A percentile compares a stretch with the other conserved stretches of the same genome.
phyloP scores from a whole-genome alignment of 1,284 basidiomycete species.

The Cystobasidiaceae sp. region DNA sequence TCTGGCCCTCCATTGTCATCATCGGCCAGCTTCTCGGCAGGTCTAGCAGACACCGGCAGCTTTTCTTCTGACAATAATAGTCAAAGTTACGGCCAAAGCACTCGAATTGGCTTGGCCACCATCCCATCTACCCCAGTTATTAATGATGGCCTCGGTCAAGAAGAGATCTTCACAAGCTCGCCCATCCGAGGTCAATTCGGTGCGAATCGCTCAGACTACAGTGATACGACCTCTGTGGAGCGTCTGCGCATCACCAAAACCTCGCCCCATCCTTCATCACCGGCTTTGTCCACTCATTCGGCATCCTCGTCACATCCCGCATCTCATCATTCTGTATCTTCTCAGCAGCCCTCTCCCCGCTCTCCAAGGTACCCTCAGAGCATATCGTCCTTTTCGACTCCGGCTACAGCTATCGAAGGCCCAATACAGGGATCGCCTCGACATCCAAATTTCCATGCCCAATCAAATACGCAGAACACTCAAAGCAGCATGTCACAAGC shows the following conservation, averaged over 20 bases:
- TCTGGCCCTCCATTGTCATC: slow-evolving; percentile 2
- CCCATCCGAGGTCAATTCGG: background rate
- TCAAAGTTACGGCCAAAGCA: too few relatives aligned
- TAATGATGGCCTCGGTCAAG: background rate
- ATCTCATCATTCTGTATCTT: background rate
- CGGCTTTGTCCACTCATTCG: slow-evolving; percentile 9
- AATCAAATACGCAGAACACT: background rate
- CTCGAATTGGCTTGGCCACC: slow-evolving; percentile 4
- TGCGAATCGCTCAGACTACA: background rate
- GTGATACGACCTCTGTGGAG: background rate
- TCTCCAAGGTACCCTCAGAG: background rate
- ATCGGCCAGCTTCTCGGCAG: background rate
- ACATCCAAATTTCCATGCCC: slow-evolving; percentile 5
- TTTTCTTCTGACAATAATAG: background rate
- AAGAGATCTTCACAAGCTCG: background rate
- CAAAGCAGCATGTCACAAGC: background rate
- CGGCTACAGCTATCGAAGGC: background rate
- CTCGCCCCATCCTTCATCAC: background rate
- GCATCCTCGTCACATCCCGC: background rate
- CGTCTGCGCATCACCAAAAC: slow-evolving; percentile 7
- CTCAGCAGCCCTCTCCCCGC: slow-evolving; percentile 14
- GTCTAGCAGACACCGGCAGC: background rate
- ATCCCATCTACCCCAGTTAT: slow-evolving; percentile 16
- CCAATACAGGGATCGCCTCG: background rate
- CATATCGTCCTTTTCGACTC: background rate